Evolutionary conservation across 345 rosid genomes (phyloP), one percentile per base, ranked within the genome.

Genomic region (Trapa incisa): DNA sequence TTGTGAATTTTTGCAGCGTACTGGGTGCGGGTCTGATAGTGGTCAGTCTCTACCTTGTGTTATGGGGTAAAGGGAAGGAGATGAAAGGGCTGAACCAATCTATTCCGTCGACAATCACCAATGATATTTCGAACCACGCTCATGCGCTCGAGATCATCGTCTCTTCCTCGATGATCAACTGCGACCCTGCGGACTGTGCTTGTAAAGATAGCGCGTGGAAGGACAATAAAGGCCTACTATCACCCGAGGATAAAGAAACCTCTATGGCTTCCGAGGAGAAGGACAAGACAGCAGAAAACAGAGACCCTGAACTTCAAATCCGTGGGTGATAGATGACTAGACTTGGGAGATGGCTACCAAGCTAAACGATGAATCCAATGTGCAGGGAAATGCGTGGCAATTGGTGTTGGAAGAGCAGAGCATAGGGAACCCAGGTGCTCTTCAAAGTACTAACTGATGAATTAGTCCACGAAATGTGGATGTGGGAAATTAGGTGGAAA

Each of bases 41-140:
- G 1, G 14, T 22, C 1, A 78, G 78, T 22, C 62, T 78, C 16
- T 78, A 74, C n/a, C 37, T 10, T 32, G 78, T 69, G 64, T 62
- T 78, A 0, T 75, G 81, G 81, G 78, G 81, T 54, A 75, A 69
- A 70, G 47, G 32, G 60, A 65, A 68, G 57, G 38, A 47, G 36
- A 38, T 35, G 42, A 65, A 68, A 61, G 37, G 54, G 36, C 47
- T 35, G 42, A 70, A 45, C 65, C 56, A 6, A 35, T 0, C 58
- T 33, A 42, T 54, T 10, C 69, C 72, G n/a, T 56, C 56, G 7
- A 63, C 2, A 0, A 29, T 35, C 13, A 13, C 47, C 2, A 17
- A n/a, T 29, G 56, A 74, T 43, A 36, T 58, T 32, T 10, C 38
- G 0, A 13, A 58, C 33, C 36, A n/a, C 35, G 15, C 48, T 37